Evolutionary conservation across 139 green algal genomes (phyloP), one percentile per base, ranked within the genome.

Genomic region (Micractinium sp.): DNA sequence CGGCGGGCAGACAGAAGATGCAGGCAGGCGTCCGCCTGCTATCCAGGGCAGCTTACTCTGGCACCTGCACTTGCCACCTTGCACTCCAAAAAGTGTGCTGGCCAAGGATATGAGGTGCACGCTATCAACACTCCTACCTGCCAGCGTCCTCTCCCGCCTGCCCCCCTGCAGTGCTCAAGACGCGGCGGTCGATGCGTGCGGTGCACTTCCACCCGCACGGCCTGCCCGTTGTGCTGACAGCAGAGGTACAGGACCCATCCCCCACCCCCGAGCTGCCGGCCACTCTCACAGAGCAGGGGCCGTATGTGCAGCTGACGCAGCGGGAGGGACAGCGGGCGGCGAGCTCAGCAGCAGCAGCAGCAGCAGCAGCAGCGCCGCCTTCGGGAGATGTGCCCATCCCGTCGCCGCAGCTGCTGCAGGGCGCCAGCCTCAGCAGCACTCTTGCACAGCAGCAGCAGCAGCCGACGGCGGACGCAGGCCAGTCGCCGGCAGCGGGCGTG

Each of bases 181-280:
- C 97, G 29, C 92, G 92, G 81, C 92, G 95, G 31, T 98, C 96
- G 0, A 93, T 99, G 91, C 93, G 97, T 0, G 97, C 97, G 20
- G 94, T 98, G 47, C 96, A 98, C 91, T 99, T 99, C 88, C 97
- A 98, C 90, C 97, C 97, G 18, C 90, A 94, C 29, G 96, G 96
- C 20, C 85, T 90, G 3, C 94, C 95, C 16, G 75, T 98, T 19
- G 85, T 99, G 35, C 91, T 99, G 31, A 97, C 96, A 0, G 97
- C 97, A 0, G 97, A 99, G 91, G 96, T 98, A 31, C 88, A 92
- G 80, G 93, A 94, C 85, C 87, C 90, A 20, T 91, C 90, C 4
- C 36, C 88, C n/a, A 89, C 87, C 22, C 35, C 56, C 25, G 39
- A 91, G 31, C 87, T 93, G 41, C 82, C 90, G 29, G 41, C 73